Base-by-base conservation (phyloP, 2,329 filamentous ascomycete species). In the Colletotrichum eremochloae region DNA sequence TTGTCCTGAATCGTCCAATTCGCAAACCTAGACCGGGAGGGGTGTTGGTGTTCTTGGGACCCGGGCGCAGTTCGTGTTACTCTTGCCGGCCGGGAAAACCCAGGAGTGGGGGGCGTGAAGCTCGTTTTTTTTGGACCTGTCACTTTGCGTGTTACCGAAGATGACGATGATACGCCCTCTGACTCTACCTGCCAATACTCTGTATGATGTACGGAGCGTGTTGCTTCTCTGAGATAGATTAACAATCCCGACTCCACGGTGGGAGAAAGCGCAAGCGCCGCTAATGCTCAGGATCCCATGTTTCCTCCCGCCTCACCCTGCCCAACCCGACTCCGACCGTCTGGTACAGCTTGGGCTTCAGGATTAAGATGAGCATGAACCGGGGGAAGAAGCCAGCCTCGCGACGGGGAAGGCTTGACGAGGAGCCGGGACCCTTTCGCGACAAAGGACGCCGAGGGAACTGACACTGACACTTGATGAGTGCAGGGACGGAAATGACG, bases 201-300 rank as follows among this genome's bases (percentile, higher is more conserved):
- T 62, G 60, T 63, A 40, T 52, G 31, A 50, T 63, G 60, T 40
- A 29, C 33, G 44, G 31, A 63, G 20, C 20, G 24, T 24, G 15
- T 40, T 15, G n/a, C 29, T 50, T 53, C 24, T 52, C 57, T 29
- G 44, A 29, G 60, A 50, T 29, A 9, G 63, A 53, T 52, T 33
- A n/a, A 24, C 15, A 31, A 24, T 14, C 38, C 48, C 58, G 38
- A 42, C n/a, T 46, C 46, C 55, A 40, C 20, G 24, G 50, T 9
- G 64, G 57, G 31, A 64, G 66, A 64, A 64, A 50, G 58, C 60
- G 63, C 38, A 72, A 56, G 66, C 66, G 66, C 46, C 53, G 46
- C 65, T 55, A 72, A 69, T 72, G 60, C 61, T 5, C 9, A 69
- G 53, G 69, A 69, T 64, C 65, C 69, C 69, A 64, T 72, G 66